Base-by-base conservation (phyloP, 306 rosid genomes). In the Mimosa pudica region DNA sequence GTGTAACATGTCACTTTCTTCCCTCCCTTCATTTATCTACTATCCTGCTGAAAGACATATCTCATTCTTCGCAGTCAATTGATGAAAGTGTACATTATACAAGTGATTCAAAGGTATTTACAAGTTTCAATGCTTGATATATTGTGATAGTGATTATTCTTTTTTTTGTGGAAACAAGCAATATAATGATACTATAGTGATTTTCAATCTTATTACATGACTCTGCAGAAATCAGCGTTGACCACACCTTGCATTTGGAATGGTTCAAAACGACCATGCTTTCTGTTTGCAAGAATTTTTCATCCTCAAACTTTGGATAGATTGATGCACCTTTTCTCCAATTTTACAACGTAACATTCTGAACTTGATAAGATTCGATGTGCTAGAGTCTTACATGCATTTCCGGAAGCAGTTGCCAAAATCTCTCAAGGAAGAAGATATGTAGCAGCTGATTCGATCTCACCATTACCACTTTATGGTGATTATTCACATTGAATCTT, bases 261-360 rank as follows among this genome's bases (percentile, higher is more conserved):
- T 8, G 87, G 87, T 71, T 78, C 64, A 13, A 83, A 65, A 75
- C 83, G 89, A 75, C 77, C 89, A 8, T 86, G 89, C 60, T 81
- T 77, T 78, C 82, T 86, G 84, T 86, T 86, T 44, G 89, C 89
- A 41, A 80, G 89, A 65, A 83, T 80, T 48, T 86, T 86, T 83
- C 75, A 41, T 71, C 85, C 89, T 24, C 81, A 74, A 65, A 49
- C 89, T 47, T 85, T 70, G 76, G 85, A 78, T 64, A 86, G 30
- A 71, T 71, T 86, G 80, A 86, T 86, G 57, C 51, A 78, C 11
- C 64, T 86, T 30, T 83, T 62, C 75, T 64, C 87, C 41, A 86
- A 86, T 60, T 80, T 82, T 11, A 86, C 89, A 42, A 74, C 60
- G 4, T 51, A 52, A 80, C 17, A 51, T 78, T 83, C 87, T 86